These are phyloP conservation scores for Aristolochia californica DNA, from an alignment of 164 flowering plant genomes.

Conservation along the genomic window DNA sequence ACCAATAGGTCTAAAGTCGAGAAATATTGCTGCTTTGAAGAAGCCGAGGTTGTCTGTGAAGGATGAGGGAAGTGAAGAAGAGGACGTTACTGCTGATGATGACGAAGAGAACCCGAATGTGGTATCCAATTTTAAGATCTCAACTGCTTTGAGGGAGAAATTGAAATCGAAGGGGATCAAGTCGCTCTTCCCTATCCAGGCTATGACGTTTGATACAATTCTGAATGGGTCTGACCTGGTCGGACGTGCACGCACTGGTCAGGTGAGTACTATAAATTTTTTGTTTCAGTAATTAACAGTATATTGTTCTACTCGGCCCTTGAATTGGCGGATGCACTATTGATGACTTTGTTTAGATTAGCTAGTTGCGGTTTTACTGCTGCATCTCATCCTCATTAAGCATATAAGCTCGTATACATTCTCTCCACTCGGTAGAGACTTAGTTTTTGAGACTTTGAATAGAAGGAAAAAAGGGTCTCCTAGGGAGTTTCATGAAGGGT, in stretches of 20 bases:
- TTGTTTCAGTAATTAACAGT: no score
- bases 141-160: slow-evolving; percentile 41
- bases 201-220: slow-evolving; percentile 62
- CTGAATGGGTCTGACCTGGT: slow-evolving; percentile 82
- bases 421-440: no score
- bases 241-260: slow-evolving; percentile 91
- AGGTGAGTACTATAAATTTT: slow-evolving; percentile 29
- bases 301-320: no score
- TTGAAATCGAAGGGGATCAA: slow-evolving; percentile 67
- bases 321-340: no score
- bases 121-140: slow-evolving; percentile 52
- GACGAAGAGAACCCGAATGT: slow-evolving; percentile 45
- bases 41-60: slow-evolving; percentile 21
- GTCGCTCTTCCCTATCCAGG: slow-evolving; percentile 79
- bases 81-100: slow-evolving; percentile 11
- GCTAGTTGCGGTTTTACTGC: no score
- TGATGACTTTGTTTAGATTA: no score
- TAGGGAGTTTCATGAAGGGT: no score
- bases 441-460: no score
- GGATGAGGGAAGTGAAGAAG: slow-evolving; percentile 22
- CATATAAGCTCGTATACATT: no score
- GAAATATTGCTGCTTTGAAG: slow-evolving; percentile 11
- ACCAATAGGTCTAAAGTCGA: neutral
- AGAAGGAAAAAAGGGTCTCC: no score
- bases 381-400: no score